A percentile compares a stretch with the other conserved stretches of the same genome.
Evolutionary conservation across 2,329 filamentous ascomycete genomes (phyloP).

Genomic region (Paraphaeosphaeria sporulosa): DNA sequence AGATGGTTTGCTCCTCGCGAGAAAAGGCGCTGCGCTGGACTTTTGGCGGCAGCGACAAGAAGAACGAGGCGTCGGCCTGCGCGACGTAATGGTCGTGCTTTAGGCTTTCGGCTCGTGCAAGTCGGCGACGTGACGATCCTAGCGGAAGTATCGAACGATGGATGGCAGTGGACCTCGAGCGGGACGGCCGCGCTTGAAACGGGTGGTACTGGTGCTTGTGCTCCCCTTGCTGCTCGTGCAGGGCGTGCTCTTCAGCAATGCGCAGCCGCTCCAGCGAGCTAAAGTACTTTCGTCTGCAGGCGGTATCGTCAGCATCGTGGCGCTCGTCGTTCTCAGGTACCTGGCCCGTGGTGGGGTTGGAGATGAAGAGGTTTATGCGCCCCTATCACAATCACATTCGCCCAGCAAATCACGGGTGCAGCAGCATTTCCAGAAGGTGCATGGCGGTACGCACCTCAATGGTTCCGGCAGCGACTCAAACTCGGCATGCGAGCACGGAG

Average conservation of each 20-base stretch:
- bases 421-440: constrained; percentile 29
- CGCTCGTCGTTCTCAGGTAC: constrained; percentile 40
- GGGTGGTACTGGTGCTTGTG: constrained; percentile 21
- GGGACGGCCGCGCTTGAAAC: constrained; percentile 36
- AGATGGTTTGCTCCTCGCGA: constrained; percentile 71
- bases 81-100: constrained; percentile 48
- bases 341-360: constrained; percentile 29
- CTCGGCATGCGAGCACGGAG: constrained; percentile 47
- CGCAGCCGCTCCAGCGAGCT: constrained; percentile 74
- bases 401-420: constrained; percentile 14
- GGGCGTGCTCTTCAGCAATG: constrained; percentile 63
- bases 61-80: constrained; percentile 71
- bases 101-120: constrained; percentile 45
- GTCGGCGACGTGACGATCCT: constrained; percentile 31
- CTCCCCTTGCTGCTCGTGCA: constrained; percentile 32
- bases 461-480: constrained; percentile 53
- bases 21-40: constrained; percentile 75
- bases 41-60: constrained; percentile 74
- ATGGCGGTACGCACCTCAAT: constrained; percentile 48
- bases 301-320: constrained; percentile 28
- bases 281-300: constrained; percentile 69
- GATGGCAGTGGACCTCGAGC: constrained; percentile 28
- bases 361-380: constrained; percentile 26
- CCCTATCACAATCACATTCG: constrained; percentile 13
- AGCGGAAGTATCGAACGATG: constrained; percentile 28